These are phyloP conservation scores for Boletus reticulatus DNA, from an alignment of 768 basidiomycete genomes.

Conservation along the genomic window DNA sequence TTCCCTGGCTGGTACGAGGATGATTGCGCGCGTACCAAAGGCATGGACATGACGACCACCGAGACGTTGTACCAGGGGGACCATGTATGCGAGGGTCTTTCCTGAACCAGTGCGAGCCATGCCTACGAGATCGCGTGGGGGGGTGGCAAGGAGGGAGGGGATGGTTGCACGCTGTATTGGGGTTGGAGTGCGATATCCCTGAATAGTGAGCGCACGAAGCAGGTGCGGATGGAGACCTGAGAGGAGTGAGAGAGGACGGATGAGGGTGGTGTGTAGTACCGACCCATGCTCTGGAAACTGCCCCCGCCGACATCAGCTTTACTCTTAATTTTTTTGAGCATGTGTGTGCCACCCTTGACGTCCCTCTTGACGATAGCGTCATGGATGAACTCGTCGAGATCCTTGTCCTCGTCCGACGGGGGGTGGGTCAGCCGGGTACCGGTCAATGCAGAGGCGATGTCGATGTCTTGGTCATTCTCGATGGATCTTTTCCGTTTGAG, in stretches of 20 bases:
- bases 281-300: constrained; percentile 96
- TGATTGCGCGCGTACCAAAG: constrained; percentile 84
- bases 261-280: constrained; percentile 24
- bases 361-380: constrained; percentile 70
- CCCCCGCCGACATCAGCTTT: constrained; percentile 88
- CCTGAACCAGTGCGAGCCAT: constrained; percentile 99
- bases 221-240: constrained; percentile 81
- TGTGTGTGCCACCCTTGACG: constrained; percentile 68
- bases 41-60: constrained; percentile 74
- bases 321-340: constrained; percentile 76
- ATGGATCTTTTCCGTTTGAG: constrained; percentile 32
- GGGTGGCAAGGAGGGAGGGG: constrained; percentile 76
- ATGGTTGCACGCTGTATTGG: constrained; percentile 93
- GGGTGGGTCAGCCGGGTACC: constrained; percentile 16
- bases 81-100: constrained; percentile 94
- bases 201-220: constrained; percentile 81
- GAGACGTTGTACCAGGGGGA: constrained; percentile 87
- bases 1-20: constrained; percentile 91
- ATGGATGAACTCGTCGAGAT: constrained; percentile 62
- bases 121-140: constrained; percentile 90
- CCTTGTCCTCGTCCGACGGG: constrained; percentile 32
- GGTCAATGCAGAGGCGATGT: constrained; percentile 62
- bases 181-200: constrained; percentile 93
- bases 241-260: not conserved
- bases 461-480: constrained; percentile 45